These are phyloP conservation scores for Nicotiana paniculata DNA, from an alignment of 257 asterid species.

Conservation along the genomic window DNA sequence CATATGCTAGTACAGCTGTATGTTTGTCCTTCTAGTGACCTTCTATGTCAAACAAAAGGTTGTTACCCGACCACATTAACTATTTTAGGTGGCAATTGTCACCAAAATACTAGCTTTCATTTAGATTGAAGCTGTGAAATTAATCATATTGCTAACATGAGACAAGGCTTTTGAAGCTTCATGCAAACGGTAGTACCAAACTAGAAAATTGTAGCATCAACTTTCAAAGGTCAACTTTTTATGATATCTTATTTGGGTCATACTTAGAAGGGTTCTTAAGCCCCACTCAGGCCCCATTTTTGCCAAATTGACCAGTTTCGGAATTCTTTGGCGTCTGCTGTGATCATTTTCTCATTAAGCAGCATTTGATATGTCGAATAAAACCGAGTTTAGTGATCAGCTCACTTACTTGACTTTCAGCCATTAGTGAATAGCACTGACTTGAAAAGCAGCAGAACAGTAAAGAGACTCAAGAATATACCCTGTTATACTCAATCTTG, in stretches of 20 bases:
- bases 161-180: neutral
- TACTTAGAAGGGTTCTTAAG: neutral
- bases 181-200: neutral
- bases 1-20: neutral
- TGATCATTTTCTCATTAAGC: neutral
- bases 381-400: neutral
- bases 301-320: neutral
- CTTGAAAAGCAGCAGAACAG: neutral
- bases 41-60: neutral
- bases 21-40: neutral
- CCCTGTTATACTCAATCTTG: conserved; percentile 89
- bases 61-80: neutral
- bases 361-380: neutral
- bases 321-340: neutral
- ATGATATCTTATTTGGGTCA: neutral
- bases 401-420: neutral
- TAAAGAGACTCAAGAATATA: conserved; percentile 13
- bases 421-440: neutral
- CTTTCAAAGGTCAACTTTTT: neutral
- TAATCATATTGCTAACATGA: neutral
- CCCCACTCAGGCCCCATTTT: neutral
- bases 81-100: neutral
- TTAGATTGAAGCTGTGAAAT: neutral
- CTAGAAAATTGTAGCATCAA: neutral
- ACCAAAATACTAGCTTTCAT: neutral